Conservation (phyloP, 768 basidiomycete species). For the Cystobasidium tubakii region DNA sequence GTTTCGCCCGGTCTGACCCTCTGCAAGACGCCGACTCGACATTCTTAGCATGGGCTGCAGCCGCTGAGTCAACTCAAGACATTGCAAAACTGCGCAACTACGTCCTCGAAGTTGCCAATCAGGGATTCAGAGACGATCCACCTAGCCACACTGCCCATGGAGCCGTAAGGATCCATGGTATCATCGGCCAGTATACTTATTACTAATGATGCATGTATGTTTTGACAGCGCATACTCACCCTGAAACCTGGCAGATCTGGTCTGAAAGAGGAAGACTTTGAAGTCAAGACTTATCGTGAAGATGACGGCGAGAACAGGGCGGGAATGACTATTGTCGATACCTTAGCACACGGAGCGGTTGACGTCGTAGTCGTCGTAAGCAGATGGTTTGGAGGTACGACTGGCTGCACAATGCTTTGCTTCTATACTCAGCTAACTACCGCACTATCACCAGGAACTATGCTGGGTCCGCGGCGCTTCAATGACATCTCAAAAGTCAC, state of each 20-base stretch:
- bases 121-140: constrained; percentile 11
- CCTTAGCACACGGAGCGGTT: constrained; percentile 13
- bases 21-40: constrained; percentile 19
- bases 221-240: constrained; percentile 17
- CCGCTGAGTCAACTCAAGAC: constrained; percentile 11
- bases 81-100: constrained; percentile 22
- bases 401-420: not conserved
- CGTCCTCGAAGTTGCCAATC: constrained; percentile 13
- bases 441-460: not conserved
- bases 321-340: constrained; percentile 26
- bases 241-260: constrained; percentile 21
- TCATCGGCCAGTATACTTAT: too few relatives aligned
- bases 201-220: too few relatives aligned
- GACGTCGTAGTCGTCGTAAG: constrained; percentile 11
- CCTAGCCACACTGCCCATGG: constrained; percentile 21
- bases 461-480: constrained; percentile 31
- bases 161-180: too few relatives aligned
- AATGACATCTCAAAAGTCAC: constrained; percentile 22
- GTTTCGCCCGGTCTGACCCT: constrained; percentile 10
- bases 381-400: constrained; percentile 31
- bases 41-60: constrained; percentile 21
- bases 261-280: constrained; percentile 22
- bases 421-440: not conserved
- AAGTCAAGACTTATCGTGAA: not conserved
- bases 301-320: constrained; percentile 20